Conservation (phyloP, 2,329 filamentous ascomycete species). For the Cercospora sesami region DNA sequence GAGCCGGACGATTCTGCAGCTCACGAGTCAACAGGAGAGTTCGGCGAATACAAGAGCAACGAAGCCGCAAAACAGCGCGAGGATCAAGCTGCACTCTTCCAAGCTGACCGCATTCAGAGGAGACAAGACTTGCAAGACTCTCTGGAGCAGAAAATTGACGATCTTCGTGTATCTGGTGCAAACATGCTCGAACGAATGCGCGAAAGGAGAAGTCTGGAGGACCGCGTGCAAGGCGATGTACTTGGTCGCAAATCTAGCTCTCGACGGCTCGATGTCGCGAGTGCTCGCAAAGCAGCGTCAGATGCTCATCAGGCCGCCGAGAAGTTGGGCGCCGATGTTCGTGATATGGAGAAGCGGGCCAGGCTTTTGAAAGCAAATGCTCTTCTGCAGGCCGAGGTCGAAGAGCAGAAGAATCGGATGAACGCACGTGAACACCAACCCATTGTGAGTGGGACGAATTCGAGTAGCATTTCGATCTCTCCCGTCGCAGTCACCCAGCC, state of each 20-base stretch:
- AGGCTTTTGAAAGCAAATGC: slow-evolving; percentile 32
- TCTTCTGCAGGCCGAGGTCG: slow-evolving; percentile 31
- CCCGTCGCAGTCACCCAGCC: slow-evolving; percentile 15
- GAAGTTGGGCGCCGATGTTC: slow-evolving; percentile 20
- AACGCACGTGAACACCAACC: slow-evolving; percentile 30
- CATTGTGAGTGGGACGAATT: slow-evolving; percentile 3
- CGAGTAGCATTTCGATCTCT: slow-evolving; percentile 20
- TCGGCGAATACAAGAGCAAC: slow-evolving; percentile 21
- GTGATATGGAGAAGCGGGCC: slow-evolving; percentile 23
- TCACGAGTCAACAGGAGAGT: slow-evolving; percentile 36
- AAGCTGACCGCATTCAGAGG: slow-evolving; percentile 33
- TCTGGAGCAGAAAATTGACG: slow-evolving; percentile 7
- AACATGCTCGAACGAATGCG: slow-evolving; percentile 2
- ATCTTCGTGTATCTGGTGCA: slow-evolving; percentile 11
- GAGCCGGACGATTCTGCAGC: slow-evolving; percentile 37
- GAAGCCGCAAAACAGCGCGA: slow-evolving; percentile 33
- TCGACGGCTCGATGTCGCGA: slow-evolving; percentile 34
- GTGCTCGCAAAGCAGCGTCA: slow-evolving; percentile 25
- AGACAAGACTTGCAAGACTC: slow-evolving; percentile 17
- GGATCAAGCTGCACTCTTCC: slow-evolving; percentile 23
- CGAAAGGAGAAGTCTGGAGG: slow-evolving; percentile 13
- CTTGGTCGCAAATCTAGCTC: slow-evolving; percentile 18
- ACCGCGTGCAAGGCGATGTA: slow-evolving; percentile 12
- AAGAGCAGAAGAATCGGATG: slow-evolving; percentile 35
- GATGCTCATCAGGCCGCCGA: slow-evolving; percentile 22